Conservation (phyloP, 345 rosid genomes). For the Populus deltoides region DNA sequence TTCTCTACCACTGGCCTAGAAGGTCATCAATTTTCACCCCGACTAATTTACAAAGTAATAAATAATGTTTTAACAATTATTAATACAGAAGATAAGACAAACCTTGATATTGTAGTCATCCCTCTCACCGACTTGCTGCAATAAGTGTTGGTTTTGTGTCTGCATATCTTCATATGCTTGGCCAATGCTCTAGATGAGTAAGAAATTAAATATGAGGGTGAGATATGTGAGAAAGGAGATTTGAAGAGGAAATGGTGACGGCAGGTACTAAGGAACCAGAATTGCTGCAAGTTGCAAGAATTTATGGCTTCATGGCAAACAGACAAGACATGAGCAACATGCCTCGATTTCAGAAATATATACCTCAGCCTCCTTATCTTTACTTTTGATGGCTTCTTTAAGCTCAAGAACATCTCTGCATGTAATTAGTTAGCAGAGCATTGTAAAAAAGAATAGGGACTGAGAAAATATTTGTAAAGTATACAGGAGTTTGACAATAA, state of each 20-base stretch:
- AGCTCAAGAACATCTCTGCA: slow-evolving; percentile 79
- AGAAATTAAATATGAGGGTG: neutral
- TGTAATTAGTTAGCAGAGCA: neutral
- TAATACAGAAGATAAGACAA: slow-evolving; percentile 10
- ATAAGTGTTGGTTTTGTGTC: slow-evolving; percentile 79
- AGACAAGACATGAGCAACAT: neutral
- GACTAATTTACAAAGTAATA: neutral
- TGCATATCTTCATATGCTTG: slow-evolving; percentile 87
- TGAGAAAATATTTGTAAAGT: neutral
- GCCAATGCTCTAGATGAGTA: slow-evolving; percentile 69
- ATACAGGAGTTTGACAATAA: neutral
- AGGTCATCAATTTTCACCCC: neutral
- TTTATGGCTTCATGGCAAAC: neutral
- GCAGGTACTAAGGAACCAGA: slow-evolving; percentile 3
- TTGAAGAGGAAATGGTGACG: neutral
- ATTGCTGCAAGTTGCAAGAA: slow-evolving; percentile 2
- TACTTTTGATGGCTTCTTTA: slow-evolving; percentile 72
- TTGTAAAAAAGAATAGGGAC: neutral
- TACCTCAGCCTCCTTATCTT: slow-evolving; percentile 79
- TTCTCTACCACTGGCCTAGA: neutral
- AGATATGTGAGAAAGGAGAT: neutral
- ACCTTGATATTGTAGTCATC: slow-evolving; percentile 96
- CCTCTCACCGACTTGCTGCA: slow-evolving; percentile 83
- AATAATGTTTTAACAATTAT: neutral
- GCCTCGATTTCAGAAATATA: slow-evolving; percentile 95